Evolutionary conservation across 129 eudicot species (phyloP).

Genomic region (Lactuca saligna): DNA sequence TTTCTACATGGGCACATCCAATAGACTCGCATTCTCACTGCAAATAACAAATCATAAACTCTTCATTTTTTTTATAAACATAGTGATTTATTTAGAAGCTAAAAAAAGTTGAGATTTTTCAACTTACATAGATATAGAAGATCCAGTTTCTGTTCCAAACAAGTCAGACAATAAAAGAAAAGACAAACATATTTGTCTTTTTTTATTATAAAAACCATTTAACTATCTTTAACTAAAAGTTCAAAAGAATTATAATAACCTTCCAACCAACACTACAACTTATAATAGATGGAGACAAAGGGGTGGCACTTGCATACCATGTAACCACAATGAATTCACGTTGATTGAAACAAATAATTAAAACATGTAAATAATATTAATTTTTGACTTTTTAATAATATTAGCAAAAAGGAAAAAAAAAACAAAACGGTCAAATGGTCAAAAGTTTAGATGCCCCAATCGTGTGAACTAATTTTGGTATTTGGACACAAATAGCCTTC

Average conservation of each 20-base stretch:
- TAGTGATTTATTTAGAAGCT: not conserved
- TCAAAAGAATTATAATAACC: too few species aligned
- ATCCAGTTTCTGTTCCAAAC: slow-evolving; percentile 62
- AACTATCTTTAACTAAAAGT: too few species aligned
- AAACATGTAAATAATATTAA: slow-evolving; percentile 10
- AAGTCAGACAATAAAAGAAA: slow-evolving; percentile 43
- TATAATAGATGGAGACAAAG: too few species aligned
- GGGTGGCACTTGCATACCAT: too few species aligned
- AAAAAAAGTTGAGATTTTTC: not conserved
- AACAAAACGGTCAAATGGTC: not conserved
- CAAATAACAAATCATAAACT: slow-evolving; percentile 7
- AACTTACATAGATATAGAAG: slow-evolving; percentile 68
- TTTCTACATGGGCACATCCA: slow-evolving; percentile 52
- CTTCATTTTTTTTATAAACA: not conserved
- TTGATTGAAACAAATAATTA: slow-evolving; percentile 44
- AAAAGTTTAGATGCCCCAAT: not conserved
- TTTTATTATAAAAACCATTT: not conserved
- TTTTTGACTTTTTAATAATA: not conserved
- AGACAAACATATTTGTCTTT: slow-evolving; percentile 1
- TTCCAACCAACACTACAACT: too few species aligned
- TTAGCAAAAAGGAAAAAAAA: not conserved
- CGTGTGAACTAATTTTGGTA: too few species aligned
- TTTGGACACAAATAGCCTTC: too few species aligned
- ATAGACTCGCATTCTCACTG: slow-evolving; percentile 76
- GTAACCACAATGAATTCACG: slow-evolving; percentile 61